Conservation (phyloP, 2,329 filamentous ascomycete genomes). For the Colletotrichum eremochloae region DNA sequence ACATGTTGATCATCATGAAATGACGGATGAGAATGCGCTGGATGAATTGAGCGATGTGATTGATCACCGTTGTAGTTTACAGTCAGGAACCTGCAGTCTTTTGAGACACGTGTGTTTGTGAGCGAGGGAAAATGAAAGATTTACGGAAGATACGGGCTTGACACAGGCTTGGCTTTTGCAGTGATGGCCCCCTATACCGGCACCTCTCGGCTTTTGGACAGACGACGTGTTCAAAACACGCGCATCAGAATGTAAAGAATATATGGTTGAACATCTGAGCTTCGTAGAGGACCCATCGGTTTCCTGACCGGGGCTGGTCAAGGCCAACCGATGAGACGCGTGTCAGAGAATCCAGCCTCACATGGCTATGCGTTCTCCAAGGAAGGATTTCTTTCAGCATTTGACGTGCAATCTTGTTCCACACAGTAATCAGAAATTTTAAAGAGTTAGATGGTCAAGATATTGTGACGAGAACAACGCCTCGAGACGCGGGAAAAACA, state of each 20-base stretch:
- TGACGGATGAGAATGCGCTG: neutral
- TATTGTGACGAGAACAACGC: neutral
- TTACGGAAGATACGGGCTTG: neutral
- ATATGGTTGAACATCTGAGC: no score
- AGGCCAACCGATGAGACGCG: neutral
- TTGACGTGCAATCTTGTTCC: neutral
- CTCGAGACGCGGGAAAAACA: neutral
- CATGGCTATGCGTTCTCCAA: neutral
- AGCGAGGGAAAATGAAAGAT: neutral
- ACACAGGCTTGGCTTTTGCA: neutral
- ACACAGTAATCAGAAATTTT: no score
- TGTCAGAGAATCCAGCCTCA: neutral
- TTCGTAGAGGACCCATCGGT: neutral
- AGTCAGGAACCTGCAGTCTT: neutral
- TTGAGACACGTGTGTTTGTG: neutral
- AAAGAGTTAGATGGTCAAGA: no score
- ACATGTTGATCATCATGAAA: neutral
- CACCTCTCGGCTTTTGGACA: neutral
- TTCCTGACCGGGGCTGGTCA: neutral
- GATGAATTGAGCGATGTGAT: no score
- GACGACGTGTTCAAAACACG: no score
- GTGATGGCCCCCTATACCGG: neutral
- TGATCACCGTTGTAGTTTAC: neutral
- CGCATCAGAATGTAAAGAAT: neutral
- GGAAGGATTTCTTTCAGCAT: no score